Base-by-base conservation (phyloP, 108 stramenopile genomes). In the Pseudonitzschia multiseries region DNA sequence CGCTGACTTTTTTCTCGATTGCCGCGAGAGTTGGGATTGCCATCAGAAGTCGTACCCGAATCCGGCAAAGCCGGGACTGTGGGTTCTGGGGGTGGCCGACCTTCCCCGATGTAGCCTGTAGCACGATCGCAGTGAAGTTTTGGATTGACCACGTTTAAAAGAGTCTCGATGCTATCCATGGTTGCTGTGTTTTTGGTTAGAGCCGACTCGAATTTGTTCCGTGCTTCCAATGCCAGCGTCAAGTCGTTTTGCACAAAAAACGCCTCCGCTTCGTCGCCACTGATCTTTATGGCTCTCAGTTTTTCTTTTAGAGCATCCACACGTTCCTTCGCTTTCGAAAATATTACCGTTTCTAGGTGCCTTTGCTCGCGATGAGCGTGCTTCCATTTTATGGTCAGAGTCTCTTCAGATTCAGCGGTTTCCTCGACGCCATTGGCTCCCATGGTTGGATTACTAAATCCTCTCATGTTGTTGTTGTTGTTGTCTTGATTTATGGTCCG, bases 191-290 rank as follows among this genome's bases (percentile, higher is more conserved):
- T 26, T 12, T 44, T 53, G 6, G 22, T 18, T 8, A 67, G 28
- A 26, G 66, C 42, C n/a, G 0, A 29, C 0, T 62, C 68, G 24
- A 78, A 50, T 54, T 83, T 84, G 20, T 75, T 68, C 46, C 74
- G 68, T 28, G 80, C 59, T 24, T 91, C 89, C 42, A 77, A 64
- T 3, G 80, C 88, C 44, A 94, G 66, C 28, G 82, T 52, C 20
- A 91, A 65, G 72, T 91, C 87, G 70, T 93, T 93, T 52, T 81
- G 75, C 8, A 88, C 36, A 74, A 88, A 93, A 69, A 91, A 93
- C 9, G 65, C 71, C 27, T 93, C 92, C 27, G 90, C 92, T 32
- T 89, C 90, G 50, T 87, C 86, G 21, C 77, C 78, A 24, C 26
- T 57, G 22, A 41, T 68, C 32, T 77, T 46, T 28, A 84, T 65